Percentiles rank a stretch among this genome's conserved stretches.
These are phyloP conservation scores for Inga leiocalycina DNA, from an alignment of 306 rosid genomes.

Conservation along the genomic window DNA sequence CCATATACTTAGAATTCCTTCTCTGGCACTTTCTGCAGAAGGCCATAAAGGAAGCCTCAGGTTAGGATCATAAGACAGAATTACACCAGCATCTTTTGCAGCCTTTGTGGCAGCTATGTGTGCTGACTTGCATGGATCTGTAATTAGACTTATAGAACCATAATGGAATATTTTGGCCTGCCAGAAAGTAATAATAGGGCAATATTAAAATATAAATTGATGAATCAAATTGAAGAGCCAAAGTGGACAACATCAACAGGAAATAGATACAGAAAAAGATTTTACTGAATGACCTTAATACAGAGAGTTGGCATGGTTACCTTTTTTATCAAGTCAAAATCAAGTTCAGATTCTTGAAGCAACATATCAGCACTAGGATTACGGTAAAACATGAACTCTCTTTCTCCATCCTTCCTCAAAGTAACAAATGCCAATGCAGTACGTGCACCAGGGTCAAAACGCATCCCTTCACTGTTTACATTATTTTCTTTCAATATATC, in stretches of 20 bases:
- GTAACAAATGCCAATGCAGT: slow-evolving; percentile 99
- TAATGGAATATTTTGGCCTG: slow-evolving; percentile 93
- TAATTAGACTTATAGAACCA: slow-evolving; percentile 94
- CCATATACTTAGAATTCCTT: slow-evolving; percentile 96
- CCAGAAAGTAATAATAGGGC: slow-evolving; percentile 37
- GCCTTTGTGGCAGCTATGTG: slow-evolving; percentile 93
- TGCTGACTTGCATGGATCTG: slow-evolving; percentile 95
- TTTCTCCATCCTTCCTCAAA: slow-evolving; percentile 80
- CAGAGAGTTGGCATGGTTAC: slow-evolving; percentile 37
- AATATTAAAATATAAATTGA: slow-evolving; percentile 21
- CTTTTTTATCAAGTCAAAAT: slow-evolving; percentile 74
- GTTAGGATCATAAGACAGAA: slow-evolving; percentile 92
- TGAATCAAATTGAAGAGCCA: slow-evolving; percentile 11
- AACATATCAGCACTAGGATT: slow-evolving; percentile 99
- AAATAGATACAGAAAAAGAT: slow-evolving; percentile 13
- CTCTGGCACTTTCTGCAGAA: slow-evolving; percentile 86
- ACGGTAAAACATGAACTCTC: slow-evolving; percentile 99
- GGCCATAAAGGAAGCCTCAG: slow-evolving; percentile 97
- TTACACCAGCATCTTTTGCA: slow-evolving; percentile 86
- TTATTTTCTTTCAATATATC: slow-evolving; percentile 85
- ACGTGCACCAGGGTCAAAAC: slow-evolving; percentile 91
- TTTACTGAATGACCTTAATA: slow-evolving; percentile 3
- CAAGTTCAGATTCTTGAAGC: slow-evolving; percentile 81
- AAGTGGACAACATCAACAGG: slow-evolving; percentile 19
- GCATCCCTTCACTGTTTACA: slow-evolving; percentile 82